Conservation (phyloP, 495 filamentous ascomycete species). For the Aspergillus wentii region DNA sequence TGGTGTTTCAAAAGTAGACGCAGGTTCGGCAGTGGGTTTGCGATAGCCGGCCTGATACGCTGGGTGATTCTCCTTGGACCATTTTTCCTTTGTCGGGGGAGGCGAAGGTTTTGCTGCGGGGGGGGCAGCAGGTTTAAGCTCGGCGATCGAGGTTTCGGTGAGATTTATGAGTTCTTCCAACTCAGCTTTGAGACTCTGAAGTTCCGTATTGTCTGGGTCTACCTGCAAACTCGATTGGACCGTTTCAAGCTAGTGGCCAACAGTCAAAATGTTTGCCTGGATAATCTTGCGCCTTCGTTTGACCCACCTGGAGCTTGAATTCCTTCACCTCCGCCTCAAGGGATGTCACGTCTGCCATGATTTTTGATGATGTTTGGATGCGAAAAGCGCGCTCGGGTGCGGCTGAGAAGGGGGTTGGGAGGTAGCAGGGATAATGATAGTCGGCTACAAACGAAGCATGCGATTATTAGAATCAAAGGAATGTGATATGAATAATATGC, state of each 20-base stretch:
- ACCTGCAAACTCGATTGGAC: constrained; percentile 70
- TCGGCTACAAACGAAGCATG: no score
- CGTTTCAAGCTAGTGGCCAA: constrained; percentile 63
- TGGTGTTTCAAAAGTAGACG: constrained; percentile 42
- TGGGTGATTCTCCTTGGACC: constrained; percentile 69
- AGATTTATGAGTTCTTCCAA: constrained; percentile 79
- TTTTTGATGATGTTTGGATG: no score
- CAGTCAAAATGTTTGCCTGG: constrained; percentile 2
- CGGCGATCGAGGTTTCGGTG: constrained; percentile 73
- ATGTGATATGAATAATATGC: no score
- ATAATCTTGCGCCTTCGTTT: not conserved
- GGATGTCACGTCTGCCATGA: constrained; percentile 56
- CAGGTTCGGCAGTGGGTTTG: constrained; percentile 32
- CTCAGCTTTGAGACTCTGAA: constrained; percentile 73
- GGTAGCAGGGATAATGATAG: no score
- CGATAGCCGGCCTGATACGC: constrained; percentile 55
- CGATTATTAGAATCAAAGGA: no score
- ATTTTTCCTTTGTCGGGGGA: constrained; percentile 54
- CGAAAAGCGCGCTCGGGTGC: no score
- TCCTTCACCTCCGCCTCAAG: constrained; percentile 75
- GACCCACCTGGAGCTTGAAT: constrained; percentile 70
- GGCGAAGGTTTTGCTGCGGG: constrained; percentile 38
- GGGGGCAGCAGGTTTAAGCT: constrained; percentile 57
- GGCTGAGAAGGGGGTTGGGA: no score
- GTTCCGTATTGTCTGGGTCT: constrained; percentile 78